These are phyloP conservation scores for Trichomonas vaginalis DNA, from an alignment of 208 protist genomes.

Conservation along the genomic window DNA sequence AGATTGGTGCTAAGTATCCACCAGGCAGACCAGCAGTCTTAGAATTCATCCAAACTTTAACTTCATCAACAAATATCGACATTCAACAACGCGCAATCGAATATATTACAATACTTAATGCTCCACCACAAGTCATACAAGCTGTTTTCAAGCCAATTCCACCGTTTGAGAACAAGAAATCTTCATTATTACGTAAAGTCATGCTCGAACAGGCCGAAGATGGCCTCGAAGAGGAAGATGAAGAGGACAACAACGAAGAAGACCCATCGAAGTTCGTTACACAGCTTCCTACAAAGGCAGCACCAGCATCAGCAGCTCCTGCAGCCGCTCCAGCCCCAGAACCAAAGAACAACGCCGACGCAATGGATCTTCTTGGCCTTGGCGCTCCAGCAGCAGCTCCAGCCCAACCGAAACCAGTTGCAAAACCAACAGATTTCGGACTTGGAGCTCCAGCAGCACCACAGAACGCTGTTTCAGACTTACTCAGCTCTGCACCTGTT, in stretches of 20 bases:
- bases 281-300: not conserved
- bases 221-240: not conserved
- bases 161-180: constrained; percentile 27
- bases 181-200: not conserved
- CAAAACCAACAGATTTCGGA: too few species aligned
- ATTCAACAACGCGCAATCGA: constrained; percentile 85
- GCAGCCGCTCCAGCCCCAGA: not conserved
- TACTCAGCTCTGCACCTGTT: too few species aligned
- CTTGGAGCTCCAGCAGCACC: not conserved
- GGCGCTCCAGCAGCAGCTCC: not conserved
- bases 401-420: not conserved
- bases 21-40: not conserved
- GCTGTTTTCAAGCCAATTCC: constrained; percentile 47
- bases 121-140: not conserved
- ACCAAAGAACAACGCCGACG: not conserved
- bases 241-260: not conserved
- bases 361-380: not conserved
- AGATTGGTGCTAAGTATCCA: constrained; percentile 73
- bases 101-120: constrained; percentile 52
- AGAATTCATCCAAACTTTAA: not conserved
- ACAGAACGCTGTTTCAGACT: not conserved
- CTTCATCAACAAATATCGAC: constrained; percentile 59
- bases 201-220: not conserved
- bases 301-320: too few species aligned
- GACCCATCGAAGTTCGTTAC: not conserved